Evolutionary conservation across 2,329 filamentous ascomycete species (phyloP), one percentile per base, ranked within the genome.

Genomic region (Alternaria rosae): DNA sequence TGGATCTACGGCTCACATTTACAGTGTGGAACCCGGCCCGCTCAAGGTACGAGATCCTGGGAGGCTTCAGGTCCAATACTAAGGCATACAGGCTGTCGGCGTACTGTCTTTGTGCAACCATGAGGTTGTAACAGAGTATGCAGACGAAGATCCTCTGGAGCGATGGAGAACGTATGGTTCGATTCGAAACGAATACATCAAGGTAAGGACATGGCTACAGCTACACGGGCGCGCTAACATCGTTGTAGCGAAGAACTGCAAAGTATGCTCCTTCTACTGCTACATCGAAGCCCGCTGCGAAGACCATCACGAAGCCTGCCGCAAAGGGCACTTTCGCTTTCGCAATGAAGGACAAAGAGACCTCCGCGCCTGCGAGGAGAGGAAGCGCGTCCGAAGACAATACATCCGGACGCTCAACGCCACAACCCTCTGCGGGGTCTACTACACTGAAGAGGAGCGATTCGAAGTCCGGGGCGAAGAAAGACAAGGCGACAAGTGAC

Each of bases 1-100:
- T n/a, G 88, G 97, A 56, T 85, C 85, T 0, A 91, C 92, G 0
- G 89, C 97, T 62, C 93, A 97, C 71, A 82, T 98, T 44, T 98
- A 98, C 82, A 97, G 93, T 72, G 76, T 98, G 17, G 89, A 92
- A 43, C 86, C 91, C 1, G 86, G 88, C 38, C 86, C 89, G 1
- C 82, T 93, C 15, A 90, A 89, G 78, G 89, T 87, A 79, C 42
- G 76, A 57, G 32, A n/a, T 11, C 23, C 13, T 47, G 6, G 4
- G 17, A 43, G 17, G n/a, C 10, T 13, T 10, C 7, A 20, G 26
- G 8, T 20, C 23, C 43, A 4, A 13, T 54, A 41, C 48, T 23
- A 38, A 38, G 15, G 21, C 89, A 87, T 73, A 76, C 86, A 94
- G 74, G 78, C 83, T 73, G 80, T 95, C 17, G 88, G 92, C 70